Evolutionary conservation across 2,329 filamentous ascomycete species (phyloP).

Genomic region (Chaetomiaceae sp.): DNA sequence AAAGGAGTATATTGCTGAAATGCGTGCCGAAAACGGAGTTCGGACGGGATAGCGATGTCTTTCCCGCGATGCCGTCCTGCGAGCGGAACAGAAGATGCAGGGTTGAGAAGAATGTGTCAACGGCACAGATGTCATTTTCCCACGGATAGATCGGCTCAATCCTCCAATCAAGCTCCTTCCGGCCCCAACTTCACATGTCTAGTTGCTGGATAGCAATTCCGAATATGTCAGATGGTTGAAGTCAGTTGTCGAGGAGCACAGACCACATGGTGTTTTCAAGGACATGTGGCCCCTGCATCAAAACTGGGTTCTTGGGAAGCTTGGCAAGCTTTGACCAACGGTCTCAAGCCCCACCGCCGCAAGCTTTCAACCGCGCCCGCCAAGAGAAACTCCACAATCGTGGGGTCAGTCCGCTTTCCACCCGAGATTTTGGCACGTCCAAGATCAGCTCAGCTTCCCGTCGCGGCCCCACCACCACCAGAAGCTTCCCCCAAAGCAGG

Average conservation of each 20-base stretch:
- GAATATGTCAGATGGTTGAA: background rate
- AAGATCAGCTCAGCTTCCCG: background rate
- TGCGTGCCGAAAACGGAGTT: no score
- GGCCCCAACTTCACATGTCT: no score
- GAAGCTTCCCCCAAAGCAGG: no score
- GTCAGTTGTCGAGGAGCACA: conserved; percentile 4
- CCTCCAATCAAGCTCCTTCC: no score
- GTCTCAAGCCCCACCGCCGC: background rate
- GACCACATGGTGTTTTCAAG: conserved; percentile 7
- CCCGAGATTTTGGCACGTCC: conserved; percentile 1
- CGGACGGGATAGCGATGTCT: no score
- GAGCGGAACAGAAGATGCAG: no score
- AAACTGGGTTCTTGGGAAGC: background rate
- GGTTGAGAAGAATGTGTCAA: no score
- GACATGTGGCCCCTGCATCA: conserved; percentile 1
- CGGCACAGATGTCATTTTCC: no score
- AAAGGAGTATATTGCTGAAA: no score
- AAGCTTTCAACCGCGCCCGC: background rate
- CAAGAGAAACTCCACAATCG: conserved; percentile 1
- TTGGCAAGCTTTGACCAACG: conserved; percentile 2
- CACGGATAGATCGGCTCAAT: no score
- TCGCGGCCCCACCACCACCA: background rate
- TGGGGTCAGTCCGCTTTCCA: conserved; percentile 2
- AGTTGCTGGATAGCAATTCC: no score
- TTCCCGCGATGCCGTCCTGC: no score